phyloP scores from a whole-genome alignment of 139 green algal genomes.

The Chlorella sp. region DNA sequence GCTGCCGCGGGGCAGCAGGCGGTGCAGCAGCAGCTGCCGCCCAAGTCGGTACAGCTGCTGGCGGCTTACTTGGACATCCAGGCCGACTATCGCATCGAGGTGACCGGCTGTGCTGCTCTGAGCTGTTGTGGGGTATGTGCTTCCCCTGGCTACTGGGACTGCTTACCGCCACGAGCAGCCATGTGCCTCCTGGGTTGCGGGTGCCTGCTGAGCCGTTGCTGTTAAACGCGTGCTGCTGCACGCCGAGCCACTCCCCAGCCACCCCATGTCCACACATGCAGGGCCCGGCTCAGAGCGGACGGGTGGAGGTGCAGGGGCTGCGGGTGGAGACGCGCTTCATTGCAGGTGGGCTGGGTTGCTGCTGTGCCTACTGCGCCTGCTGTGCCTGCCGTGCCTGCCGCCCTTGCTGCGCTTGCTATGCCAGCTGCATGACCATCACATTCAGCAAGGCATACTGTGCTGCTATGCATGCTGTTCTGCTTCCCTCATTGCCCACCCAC shows the following conservation, averaged over 20 bases:
- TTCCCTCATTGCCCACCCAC: not conserved
- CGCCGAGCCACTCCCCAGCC: too few relatives aligned
- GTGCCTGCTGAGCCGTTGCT: not conserved
- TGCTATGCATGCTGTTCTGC: not conserved
- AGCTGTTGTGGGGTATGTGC: not conserved
- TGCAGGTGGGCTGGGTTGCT: not conserved
- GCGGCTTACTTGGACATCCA: conserved; percentile 51
- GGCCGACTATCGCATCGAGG: conserved; percentile 35
- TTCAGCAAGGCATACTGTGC: too few relatives aligned
- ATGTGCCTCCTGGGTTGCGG: too few relatives aligned
- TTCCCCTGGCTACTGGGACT: not conserved
- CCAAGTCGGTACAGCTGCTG: conserved; percentile 52
- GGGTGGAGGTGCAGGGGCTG: conserved; percentile 53
- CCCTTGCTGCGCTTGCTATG: too few relatives aligned
- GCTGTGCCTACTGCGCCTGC: too few relatives aligned
- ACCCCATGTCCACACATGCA: not conserved
- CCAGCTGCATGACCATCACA: too few relatives aligned
- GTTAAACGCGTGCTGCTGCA: not conserved
- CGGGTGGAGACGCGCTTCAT: conserved; percentile 47
- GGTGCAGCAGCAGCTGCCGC: not conserved
- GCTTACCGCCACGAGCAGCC: not conserved
- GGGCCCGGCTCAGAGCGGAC: conserved; percentile 31
- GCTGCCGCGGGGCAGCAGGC: not conserved
- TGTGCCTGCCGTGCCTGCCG: too few relatives aligned
- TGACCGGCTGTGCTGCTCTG: not conserved